These are phyloP conservation scores for Evernia prunastri DNA, from an alignment of 495 filamentous ascomycete species.

Conservation along the genomic window DNA sequence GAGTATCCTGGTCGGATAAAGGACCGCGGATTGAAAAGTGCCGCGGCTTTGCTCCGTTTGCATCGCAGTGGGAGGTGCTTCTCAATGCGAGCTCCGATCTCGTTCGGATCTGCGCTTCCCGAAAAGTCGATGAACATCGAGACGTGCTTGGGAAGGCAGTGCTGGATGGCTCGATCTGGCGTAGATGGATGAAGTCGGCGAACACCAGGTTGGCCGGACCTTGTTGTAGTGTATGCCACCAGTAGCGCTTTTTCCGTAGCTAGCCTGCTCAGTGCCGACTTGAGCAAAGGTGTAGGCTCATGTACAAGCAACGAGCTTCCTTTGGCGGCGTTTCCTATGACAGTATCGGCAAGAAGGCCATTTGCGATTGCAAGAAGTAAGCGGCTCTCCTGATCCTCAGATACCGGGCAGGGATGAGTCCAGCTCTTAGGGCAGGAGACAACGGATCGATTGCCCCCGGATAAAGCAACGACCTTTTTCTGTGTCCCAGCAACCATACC, in stretches of 20 bases:
- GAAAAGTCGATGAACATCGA: neutral
- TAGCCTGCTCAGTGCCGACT: neutral
- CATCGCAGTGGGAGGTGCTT: neutral
- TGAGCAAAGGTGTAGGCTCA: neutral
- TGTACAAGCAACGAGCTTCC: neutral
- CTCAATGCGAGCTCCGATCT: neutral
- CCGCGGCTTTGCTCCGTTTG: neutral
- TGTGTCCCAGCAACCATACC: neutral
- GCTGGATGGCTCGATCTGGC: neutral
- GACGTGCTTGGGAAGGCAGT: neutral
- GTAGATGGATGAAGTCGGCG: neutral
- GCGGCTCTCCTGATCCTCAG: neutral
- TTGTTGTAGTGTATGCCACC: neutral
- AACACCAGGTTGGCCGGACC: neutral
- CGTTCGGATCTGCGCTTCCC: neutral
- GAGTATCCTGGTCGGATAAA: neutral
- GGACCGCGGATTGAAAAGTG: neutral
- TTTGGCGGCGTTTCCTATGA: neutral
- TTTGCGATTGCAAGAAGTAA: conserved; percentile 4
- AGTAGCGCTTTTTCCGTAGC: neutral
- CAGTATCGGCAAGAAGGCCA: neutral
- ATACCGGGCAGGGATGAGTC: no score
- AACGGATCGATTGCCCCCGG: conserved; percentile 3
- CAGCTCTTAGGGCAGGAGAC: neutral
- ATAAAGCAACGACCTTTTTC: conserved; percentile 6